phyloP scores from a whole-genome alignment of 1,284 basidiomycete species.

The Rhodotorula sp. region DNA sequence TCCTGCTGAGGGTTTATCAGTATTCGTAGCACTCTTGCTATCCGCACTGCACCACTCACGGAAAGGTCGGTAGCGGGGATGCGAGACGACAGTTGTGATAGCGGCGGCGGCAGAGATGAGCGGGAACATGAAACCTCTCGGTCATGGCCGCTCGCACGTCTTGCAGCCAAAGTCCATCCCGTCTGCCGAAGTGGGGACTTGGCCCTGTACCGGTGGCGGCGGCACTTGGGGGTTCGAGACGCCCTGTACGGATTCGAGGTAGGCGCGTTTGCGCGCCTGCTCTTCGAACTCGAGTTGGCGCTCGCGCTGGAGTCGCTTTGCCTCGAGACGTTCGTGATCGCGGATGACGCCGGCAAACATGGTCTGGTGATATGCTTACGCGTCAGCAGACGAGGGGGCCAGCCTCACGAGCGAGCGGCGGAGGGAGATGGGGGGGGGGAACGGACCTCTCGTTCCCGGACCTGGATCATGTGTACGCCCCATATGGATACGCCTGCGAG shows the following conservation, averaged over 20 bases:
- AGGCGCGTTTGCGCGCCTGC: conserved; percentile 39
- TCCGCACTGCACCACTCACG: not conserved
- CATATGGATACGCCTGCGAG: conserved; percentile 73
- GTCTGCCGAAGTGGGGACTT: conserved; percentile 28
- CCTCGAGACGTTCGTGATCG: conserved; percentile 74
- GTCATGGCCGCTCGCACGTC: conserved; percentile 29
- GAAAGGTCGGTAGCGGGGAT: not conserved
- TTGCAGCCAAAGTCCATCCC: conserved; percentile 41
- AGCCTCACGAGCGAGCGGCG: conserved; percentile 37
- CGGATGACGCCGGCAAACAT: conserved; percentile 88
- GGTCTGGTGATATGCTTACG: conserved; percentile 54
- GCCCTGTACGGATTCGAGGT: conserved; percentile 40
- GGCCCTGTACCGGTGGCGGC: conserved; percentile 6
- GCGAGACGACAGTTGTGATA: not conserved
- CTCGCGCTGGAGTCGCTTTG: conserved; percentile 66
- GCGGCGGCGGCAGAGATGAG: not conserved
- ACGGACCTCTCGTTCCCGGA: conserved; percentile 74
- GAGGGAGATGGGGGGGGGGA: too few relatives aligned
- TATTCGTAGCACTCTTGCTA: too few relatives aligned
- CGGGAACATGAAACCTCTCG: too few relatives aligned
- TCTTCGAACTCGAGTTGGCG: conserved; percentile 58
- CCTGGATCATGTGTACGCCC: conserved; percentile 88
- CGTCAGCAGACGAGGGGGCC: not conserved
- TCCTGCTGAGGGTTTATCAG: too few relatives aligned
- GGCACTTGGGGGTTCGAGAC: conserved; percentile 23